These are phyloP conservation scores for Suillus plorans DNA, from an alignment of 768 basidiomycete species.

Conservation along the genomic window DNA sequence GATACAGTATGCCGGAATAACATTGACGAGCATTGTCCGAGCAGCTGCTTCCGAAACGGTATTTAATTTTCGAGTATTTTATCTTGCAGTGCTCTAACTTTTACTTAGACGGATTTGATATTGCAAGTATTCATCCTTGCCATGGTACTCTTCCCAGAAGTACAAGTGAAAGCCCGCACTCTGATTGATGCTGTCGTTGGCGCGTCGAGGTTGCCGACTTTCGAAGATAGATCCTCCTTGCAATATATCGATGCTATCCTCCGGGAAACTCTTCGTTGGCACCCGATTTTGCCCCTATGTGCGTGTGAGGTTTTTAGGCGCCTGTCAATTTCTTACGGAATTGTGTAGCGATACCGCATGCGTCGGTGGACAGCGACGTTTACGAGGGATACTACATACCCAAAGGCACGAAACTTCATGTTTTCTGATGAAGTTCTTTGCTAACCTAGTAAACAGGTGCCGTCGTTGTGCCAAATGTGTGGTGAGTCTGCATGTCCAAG, in stretches of 20 bases:
- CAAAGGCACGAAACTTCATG: conserved; percentile 12
- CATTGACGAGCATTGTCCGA: not conserved
- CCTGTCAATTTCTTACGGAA: not conserved
- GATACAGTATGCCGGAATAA: not conserved
- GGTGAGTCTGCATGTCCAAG: conserved; percentile 16
- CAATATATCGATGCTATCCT: conserved; percentile 29
- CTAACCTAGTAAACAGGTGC: conserved; percentile 18
- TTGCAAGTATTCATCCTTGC: conserved; percentile 34
- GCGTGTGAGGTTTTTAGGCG: not conserved
- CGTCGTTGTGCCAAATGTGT: conserved; percentile 26
- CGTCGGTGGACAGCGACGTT: conserved; percentile 19
- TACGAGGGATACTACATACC: conserved; percentile 30
- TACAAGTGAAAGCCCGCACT: conserved; percentile 27
- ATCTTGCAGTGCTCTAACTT: not conserved
- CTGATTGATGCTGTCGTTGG: conserved; percentile 29
- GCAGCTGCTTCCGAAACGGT: conserved; percentile 22
- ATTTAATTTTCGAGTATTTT: not conserved
- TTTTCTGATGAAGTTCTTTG: not conserved
- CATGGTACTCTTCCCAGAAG: conserved; percentile 33
- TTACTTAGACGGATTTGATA: conserved; percentile 22
- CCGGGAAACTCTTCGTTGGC: conserved; percentile 29
- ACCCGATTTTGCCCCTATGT: conserved; percentile 25
- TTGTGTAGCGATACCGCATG: conserved; percentile 18
- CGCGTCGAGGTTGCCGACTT: conserved; percentile 24
- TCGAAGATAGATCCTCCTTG: conserved; percentile 23